Evolutionary conservation across 2,329 filamentous ascomycete genomes (phyloP), one percentile per base, ranked within the genome.

Genomic region (Fusarium hainanense): DNA sequence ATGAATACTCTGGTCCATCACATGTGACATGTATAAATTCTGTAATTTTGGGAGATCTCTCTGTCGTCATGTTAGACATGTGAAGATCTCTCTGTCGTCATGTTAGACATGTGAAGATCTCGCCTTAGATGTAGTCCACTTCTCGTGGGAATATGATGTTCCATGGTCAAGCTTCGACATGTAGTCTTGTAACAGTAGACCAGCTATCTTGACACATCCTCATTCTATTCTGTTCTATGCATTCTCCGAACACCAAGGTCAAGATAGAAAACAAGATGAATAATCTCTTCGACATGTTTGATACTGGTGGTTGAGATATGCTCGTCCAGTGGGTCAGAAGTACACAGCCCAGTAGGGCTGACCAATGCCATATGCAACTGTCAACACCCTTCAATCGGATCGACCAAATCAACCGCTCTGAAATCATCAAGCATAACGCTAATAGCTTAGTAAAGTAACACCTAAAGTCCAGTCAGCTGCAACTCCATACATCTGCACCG

Each of bases 291-390:
- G 10, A 34, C 9, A 8, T 14, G 28, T n/a, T 47, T 25, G n/a
- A 25, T 28, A 10, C 7, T n/a, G 16, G 28, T 18, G 11, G 46
- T 46, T n/a, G 48, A 28, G 21, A 46, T 20, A 37, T 30, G 23
- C 23, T 13, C 14, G 25, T 20, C 20, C n/a, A 32, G 47, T 43
- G 34, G 34, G 51, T 41, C 34, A 23, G 10, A 34, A 21, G 12
- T 50, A 13, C 42, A 43, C 11, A 51, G 42, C 48, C 54, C 42
- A 44, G 44, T 42, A 61, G 43, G 62, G 48, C 54, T 66, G 42
- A 32, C 46, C 34, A 49, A 49, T 48, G 13, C 30, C 23, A 43
- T 47, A n/a, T 50, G 14, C 27, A 37, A 37, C 34, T n/a, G 9
- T 32, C 9, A 40, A 49, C 10, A n/a, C 25, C 51, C 4, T 63